phyloP scores from a whole-genome alignment of 1,284 basidiomycete genomes.

The Rhodotorula sp. region DNA sequence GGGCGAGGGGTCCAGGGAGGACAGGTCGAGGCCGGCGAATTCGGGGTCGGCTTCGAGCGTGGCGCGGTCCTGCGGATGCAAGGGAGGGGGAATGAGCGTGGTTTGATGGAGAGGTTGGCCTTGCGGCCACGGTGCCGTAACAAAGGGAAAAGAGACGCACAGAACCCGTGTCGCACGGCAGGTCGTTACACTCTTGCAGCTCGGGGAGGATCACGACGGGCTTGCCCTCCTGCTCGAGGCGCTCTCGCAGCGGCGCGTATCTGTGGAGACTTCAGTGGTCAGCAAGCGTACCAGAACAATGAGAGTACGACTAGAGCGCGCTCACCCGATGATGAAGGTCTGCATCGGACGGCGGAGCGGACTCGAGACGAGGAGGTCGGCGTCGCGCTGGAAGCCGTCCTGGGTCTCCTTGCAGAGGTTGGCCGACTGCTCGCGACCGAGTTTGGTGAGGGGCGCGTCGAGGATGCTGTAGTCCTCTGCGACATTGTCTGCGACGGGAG shows the following conservation, averaged over 20 bases:
- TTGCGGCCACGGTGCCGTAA: no score
- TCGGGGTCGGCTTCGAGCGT: constrained; percentile 47
- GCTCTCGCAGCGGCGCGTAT: constrained; percentile 44
- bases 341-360: constrained; percentile 52
- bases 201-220: constrained; percentile 49
- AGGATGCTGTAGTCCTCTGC: constrained; percentile 50
- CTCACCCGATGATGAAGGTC: constrained; percentile 50
- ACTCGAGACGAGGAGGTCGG: constrained; percentile 50
- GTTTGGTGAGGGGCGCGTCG: constrained; percentile 50
- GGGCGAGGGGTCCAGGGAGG: constrained; percentile 11
- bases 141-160: background rate
- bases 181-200: constrained; percentile 50
- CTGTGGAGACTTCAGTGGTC: background rate
- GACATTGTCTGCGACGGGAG: constrained; percentile 42
- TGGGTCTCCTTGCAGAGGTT: constrained; percentile 48
- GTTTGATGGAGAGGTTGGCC: no score
- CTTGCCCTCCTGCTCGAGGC: constrained; percentile 41
- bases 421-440: constrained; percentile 49
- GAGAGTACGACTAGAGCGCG: background rate
- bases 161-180: constrained; percentile 51
- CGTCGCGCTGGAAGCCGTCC: constrained; percentile 47
- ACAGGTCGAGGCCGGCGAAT: constrained; percentile 49
- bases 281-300: no score
- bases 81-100: background rate
- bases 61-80: constrained; percentile 32